These are phyloP conservation scores for Arabidopsis thaliana DNA, from an alignment of 345 rosid genomes.

Conservation along the genomic window TAIR10.1 NC_003070.9:110501-111000, in stretches of 20 bases:
- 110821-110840: slow-evolving; percentile 57
- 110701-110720: slow-evolving; percentile 52
- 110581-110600: slow-evolving; percentile 53
- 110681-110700: slow-evolving; percentile 51
- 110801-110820: slow-evolving; percentile 55
- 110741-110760: slow-evolving; percentile 79
- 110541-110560: slow-evolving; percentile 55
- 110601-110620: slow-evolving; percentile 64
- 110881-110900: slow-evolving; percentile 66
- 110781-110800: slow-evolving; percentile 75
- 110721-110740: slow-evolving; percentile 85
- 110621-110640: slow-evolving; percentile 57
- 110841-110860: slow-evolving; percentile 77
- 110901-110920: slow-evolving; percentile 84
- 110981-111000: slow-evolving; percentile 83
- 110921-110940: slow-evolving; percentile 81
- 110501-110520: slow-evolving; percentile 85
- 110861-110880: slow-evolving; percentile 47
- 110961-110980: slow-evolving; percentile 90
- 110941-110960: slow-evolving; percentile 79
- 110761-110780: slow-evolving; percentile 87
- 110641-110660: slow-evolving; percentile 54
- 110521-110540: slow-evolving; percentile 58
- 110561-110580: slow-evolving; percentile 47
- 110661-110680: slow-evolving; percentile 52